A percentile compares a stretch with the other conserved stretches of the same genome.
Conservation (phyloP, 345 rosid genomes). For the Mangifera indica region DNA sequence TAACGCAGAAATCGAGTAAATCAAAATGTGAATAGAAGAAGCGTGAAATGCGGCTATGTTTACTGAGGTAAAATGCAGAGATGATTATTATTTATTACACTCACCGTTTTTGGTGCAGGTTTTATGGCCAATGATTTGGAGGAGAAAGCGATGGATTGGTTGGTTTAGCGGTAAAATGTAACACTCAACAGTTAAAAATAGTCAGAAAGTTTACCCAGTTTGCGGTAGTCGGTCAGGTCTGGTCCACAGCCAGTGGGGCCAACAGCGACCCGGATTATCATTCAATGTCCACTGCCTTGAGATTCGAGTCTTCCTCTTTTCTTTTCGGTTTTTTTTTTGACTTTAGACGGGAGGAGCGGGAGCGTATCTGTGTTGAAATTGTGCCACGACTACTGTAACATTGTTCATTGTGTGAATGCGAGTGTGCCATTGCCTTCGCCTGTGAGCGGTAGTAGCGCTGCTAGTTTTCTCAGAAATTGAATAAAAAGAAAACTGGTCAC, state of each 20-base stretch:
- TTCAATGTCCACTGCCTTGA: constrained; percentile 12
- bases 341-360: not conserved
- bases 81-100: not conserved
- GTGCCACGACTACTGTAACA: too few species aligned
- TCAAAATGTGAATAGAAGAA: constrained; percentile 26
- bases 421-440: not conserved
- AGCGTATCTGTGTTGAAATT: too few species aligned
- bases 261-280: not conserved
- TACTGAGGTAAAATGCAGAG: not conserved
- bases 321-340: too few species aligned
- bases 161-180: not conserved
- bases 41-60: constrained; percentile 18
- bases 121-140: not conserved
- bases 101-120: not conserved
- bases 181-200: not conserved
- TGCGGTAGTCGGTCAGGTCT: too few species aligned
- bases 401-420: not conserved
- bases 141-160: not conserved
- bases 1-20: not conserved
- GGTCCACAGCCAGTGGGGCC: not conserved
- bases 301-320: not conserved
- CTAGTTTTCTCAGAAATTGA: not conserved
- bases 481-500: not conserved
- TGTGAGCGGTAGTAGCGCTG: not conserved
- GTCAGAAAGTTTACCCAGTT: too few species aligned